Evolutionary conservation across 2,329 filamentous ascomycete species (phyloP), one percentile per base, ranked within the genome.

Genomic region (Fusarium graminum): DNA sequence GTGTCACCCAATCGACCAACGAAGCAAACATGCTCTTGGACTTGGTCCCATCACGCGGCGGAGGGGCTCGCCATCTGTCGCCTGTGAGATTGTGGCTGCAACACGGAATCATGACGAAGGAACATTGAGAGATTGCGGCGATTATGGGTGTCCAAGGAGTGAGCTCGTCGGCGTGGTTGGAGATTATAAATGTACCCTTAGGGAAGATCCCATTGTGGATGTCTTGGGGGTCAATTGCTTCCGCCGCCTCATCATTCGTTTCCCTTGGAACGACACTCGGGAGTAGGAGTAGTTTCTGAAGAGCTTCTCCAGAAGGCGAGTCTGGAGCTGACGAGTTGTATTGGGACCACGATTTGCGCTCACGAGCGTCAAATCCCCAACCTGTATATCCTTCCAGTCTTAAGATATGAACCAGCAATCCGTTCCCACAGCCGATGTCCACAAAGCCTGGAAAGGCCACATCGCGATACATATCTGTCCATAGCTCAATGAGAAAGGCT

Each of bases 341-440:
- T 16, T 86, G 88, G 2, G 80, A 80, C 95, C 95, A 99, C 0
- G 93, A 94, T 74, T 92, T 96, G 52, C 95, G 87, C 38, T 80
- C 80, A n/a, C 94, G 85, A 0, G 94, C 95, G 76, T 99, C 95
- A 72, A 98, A 97, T 0, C 95, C 95, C 87, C 90, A 96, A 22
- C 95, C 95, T 0, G 75, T 70, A 77, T 93, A 98, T 12, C 93
- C 93, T 78, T 98, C 94, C 59, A 85, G 80, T 14, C 88, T 84
- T 6, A 99, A 85, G 36, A 99, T 86, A 74, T 96, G 87, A 9
- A 97, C 92, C 2, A 99, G 85, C 5, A 99, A 82, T 1, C 95
- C 95, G 74, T 98, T 99, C 3, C 95, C 95, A 74, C 95, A 98
- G 7, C 94, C 95, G 43, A 99, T 93, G 74, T 99, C 95, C 19